Evolutionary conservation across 2,329 filamentous ascomycete genomes (phyloP).

Genomic region (Cercospora zeina): DNA sequence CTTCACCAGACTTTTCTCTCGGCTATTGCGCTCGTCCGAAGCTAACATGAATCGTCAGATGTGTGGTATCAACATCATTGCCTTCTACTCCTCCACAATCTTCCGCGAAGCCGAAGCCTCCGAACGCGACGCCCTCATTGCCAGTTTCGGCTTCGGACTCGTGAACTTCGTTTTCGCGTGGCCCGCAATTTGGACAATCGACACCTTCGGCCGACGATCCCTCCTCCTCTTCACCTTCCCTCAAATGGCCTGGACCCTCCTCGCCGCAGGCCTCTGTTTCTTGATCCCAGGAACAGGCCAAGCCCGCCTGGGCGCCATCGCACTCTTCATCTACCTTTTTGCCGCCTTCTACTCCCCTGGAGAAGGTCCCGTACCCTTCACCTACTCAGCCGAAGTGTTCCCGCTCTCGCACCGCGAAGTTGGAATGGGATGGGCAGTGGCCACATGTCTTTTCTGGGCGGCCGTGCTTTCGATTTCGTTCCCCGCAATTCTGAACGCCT

Average conservation of each 20-base stretch:
- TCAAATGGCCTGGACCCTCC: constrained; percentile 50
- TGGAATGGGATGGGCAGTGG: constrained; percentile 69
- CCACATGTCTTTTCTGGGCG: constrained; percentile 62
- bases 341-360: constrained; percentile 46
- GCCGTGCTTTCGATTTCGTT: constrained; percentile 54
- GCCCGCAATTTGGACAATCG: constrained; percentile 42
- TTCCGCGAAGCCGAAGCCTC: constrained; percentile 43
- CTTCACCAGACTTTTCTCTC: too few species aligned
- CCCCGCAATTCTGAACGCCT: constrained; percentile 50
- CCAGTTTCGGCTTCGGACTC: constrained; percentile 49
- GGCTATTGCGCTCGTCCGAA: too few species aligned
- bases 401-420: constrained; percentile 70
- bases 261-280: constrained; percentile 51
- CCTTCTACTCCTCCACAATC: constrained; percentile 39
- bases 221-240: constrained; percentile 49
- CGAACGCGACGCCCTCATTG: constrained; percentile 41
- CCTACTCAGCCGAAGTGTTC: constrained; percentile 69
- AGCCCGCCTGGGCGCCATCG: constrained; percentile 38
- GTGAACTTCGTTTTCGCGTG: constrained; percentile 51
- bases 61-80: constrained; percentile 34
- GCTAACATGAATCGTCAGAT: constrained; percentile 5
- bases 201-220: constrained; percentile 40
- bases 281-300: constrained; percentile 44
- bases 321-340: constrained; percentile 59
- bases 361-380: constrained; percentile 62